phyloP scores from a whole-genome alignment of 2,329 filamentous ascomycete genomes.

The Raffaelea deltoideospora region DNA sequence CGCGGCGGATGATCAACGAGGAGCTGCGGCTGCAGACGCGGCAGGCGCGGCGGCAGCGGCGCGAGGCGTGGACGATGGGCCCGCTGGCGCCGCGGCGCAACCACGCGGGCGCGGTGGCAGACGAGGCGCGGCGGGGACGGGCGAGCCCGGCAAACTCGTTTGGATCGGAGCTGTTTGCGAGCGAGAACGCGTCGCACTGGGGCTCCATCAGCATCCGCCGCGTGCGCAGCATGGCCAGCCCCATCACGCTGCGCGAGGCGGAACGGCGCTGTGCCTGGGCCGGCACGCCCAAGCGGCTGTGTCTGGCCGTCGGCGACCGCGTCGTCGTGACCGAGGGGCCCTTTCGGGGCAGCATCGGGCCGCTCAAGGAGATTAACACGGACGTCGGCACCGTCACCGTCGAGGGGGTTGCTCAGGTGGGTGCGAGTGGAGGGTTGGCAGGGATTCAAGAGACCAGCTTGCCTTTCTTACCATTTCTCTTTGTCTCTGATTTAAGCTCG shows the following conservation, averaged over 20 bases:
- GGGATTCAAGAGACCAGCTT: too few species aligned
- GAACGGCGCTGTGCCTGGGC: slow-evolving; percentile 36
- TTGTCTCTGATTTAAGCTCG: too few species aligned
- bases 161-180: slow-evolving; percentile 7
- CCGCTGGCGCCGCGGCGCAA: slow-evolving; percentile 65
- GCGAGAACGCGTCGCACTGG: slow-evolving; percentile 7
- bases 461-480: slow-evolving; percentile 14
- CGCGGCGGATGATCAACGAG: slow-evolving; percentile 20
- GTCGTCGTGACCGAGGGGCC: slow-evolving; percentile 67
- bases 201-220: slow-evolving; percentile 9
- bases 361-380: slow-evolving; percentile 41
- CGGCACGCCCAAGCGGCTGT: slow-evolving; percentile 40
- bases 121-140: slow-evolving; percentile 7
- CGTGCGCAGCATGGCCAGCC: slow-evolving; percentile 3
- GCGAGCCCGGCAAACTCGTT: slow-evolving; percentile 3
- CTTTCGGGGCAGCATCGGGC: slow-evolving; percentile 72
- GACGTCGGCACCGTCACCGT: slow-evolving; percentile 44
- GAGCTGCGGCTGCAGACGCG: slow-evolving; percentile 13
- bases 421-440: too few species aligned
- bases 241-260: slow-evolving; percentile 15
- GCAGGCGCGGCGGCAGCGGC: slow-evolving; percentile 33
- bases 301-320: slow-evolving; percentile 55
- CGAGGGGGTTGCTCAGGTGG: slow-evolving; percentile 48
- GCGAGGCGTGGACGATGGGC: slow-evolving; percentile 67
- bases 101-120: slow-evolving; percentile 9